phyloP scores from a whole-genome alignment of 257 asterid genomes.

The Forsythia suspensa region DNA sequence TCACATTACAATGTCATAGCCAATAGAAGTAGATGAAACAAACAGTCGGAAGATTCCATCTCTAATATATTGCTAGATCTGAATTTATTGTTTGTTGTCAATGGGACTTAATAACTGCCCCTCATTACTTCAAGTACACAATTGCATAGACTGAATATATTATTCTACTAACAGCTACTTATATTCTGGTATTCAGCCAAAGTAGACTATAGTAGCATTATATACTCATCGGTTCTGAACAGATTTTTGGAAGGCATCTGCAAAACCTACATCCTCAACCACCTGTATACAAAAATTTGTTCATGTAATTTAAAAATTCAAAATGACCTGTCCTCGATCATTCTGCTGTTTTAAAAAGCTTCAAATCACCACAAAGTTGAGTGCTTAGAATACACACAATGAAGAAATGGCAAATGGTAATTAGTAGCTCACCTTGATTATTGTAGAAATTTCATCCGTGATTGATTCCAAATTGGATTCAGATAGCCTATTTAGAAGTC shows the following conservation, averaged over 20 bases:
- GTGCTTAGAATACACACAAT: conserved; percentile 7
- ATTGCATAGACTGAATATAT: not conserved
- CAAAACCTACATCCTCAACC: not conserved
- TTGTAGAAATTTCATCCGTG: conserved; percentile 59
- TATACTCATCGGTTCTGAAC: not conserved
- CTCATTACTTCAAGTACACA: not conserved
- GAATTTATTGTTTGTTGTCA: not conserved
- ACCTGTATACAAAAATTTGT: not conserved
- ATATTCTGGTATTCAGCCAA: conserved; percentile 7
- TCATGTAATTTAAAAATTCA: not conserved
- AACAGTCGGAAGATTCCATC: too few relatives aligned
- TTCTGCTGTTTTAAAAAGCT: not conserved
- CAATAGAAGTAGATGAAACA: too few relatives aligned
- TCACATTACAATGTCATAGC: too few relatives aligned
- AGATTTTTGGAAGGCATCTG: not conserved
- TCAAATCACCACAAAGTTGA: not conserved
- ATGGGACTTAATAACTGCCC: not conserved
- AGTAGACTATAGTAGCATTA: not conserved
- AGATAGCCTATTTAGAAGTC: conserved; percentile 80
- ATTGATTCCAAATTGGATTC: conserved; percentile 82
- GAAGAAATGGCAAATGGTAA: conserved; percentile 4
- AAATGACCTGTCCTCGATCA: not conserved
- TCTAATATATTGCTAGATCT: not conserved
- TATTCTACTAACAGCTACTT: not conserved
- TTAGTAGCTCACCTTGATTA: conserved; percentile 49